Base-by-base conservation (phyloP, 352 stramenopile species). In the Phytopythium kandeliae region DNA sequence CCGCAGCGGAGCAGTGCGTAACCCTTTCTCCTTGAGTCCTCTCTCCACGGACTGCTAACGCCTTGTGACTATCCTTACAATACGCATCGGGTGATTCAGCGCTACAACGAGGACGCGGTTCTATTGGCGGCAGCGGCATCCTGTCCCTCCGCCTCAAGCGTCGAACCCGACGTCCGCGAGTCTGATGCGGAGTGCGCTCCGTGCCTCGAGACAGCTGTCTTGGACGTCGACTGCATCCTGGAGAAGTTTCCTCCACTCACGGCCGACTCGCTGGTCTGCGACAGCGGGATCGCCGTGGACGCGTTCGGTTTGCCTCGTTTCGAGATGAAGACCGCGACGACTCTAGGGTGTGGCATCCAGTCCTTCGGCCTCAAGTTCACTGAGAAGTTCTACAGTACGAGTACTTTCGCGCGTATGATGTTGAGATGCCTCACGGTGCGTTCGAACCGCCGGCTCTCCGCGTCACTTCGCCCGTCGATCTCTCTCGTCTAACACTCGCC, bases 261-360 rank as follows among this genome's bases (percentile, higher is more conserved):
- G 12, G 44, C 44, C 12, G 28, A 50, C 30, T 25, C 17, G 0
- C 30, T 50, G n/a, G 44, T 50, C 0, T 50, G 44, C 44, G 40
- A 22, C 15, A 37, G 44, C 6, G 44, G 25, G 26, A 50, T 19
- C 0, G 33, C 44, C 2, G n/a, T 50, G 11, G 44, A 38, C 28
- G 44, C 44, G 15, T 35, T n/a, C 33, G 44, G 44, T 0, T 50
- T 17, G 4, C 44, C 44, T 1, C 44, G 26, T 11, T 50, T 50
- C 30, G 44, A 50, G 28, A 40, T 50, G 9, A 50, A 50, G 44
- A 50, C 44, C 10, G 44, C 21, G n/a, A 50, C 44, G n/a, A 50
- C 44, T 12, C n/a, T 38, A 30, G 33, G 26, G 28, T 50, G 44
- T 30, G 16, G 25, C 15, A 37, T 50, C n/a, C 44, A 37, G 5